Evolutionary conservation across 805 yeast genomes (phyloP).

Genomic region (Yarrowia deformans): DNA sequence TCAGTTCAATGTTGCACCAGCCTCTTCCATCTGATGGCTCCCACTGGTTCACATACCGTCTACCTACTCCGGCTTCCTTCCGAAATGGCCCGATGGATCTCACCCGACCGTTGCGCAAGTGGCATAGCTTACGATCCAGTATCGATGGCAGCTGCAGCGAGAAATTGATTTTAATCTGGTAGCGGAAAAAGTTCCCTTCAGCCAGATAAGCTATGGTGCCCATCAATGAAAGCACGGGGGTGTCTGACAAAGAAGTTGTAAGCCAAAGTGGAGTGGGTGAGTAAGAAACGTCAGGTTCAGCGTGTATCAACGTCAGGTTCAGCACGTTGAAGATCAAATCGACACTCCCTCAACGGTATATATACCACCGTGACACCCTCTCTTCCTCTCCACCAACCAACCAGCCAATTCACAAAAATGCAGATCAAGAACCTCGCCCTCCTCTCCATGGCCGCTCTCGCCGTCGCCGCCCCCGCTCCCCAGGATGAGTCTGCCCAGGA

Average conservation of each 20-base stretch:
- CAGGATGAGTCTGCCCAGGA: constrained; percentile 22
- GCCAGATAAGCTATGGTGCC: background rate
- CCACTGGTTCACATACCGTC: background rate
- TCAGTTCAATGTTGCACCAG: too few relatives aligned
- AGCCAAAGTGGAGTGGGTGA: background rate
- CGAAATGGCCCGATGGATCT: background rate
- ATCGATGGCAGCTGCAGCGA: background rate
- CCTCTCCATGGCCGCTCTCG: constrained; percentile 34
- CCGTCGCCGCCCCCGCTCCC: constrained; percentile 18
- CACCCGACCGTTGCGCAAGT: background rate
- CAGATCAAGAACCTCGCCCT: constrained; percentile 38
- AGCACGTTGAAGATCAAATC: background rate
- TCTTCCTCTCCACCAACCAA: background rate
- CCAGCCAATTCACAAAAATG: constrained; percentile 6
- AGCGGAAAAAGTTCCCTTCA: background rate
- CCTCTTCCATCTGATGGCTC: background rate
- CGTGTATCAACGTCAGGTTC: background rate
- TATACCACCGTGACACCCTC: background rate
- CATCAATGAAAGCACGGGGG: background rate
- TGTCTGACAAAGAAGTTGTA: background rate
- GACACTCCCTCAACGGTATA: background rate
- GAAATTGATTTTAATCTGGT: background rate
- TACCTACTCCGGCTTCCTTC: background rate
- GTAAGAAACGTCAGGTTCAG: background rate
- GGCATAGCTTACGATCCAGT: background rate